phyloP scores from a whole-genome alignment of 306 rosid genomes.

The Mimosa bimucronata region DNA sequence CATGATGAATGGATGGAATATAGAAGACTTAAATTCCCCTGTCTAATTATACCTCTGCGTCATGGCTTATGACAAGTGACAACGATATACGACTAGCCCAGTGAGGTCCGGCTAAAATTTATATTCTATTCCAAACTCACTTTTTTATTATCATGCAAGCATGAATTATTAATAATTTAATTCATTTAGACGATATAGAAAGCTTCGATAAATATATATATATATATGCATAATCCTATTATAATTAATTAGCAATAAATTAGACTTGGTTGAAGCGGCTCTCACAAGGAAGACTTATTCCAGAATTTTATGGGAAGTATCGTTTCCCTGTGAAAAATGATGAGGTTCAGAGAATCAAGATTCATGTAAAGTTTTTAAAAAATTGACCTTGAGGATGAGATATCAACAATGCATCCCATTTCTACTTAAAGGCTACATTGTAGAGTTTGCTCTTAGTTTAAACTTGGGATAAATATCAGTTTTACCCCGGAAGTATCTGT shows the following conservation, averaged over 20 bases:
- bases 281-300: neutral
- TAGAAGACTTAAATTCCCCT: slow-evolving; percentile 36
- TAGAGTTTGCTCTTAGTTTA: no score
- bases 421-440: no score
- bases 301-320: neutral
- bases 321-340: neutral
- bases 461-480: no score
- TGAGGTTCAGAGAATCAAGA: no score
- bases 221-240: neutral
- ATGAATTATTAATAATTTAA: neutral
- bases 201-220: neutral
- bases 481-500: no score
- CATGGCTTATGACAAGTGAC: slow-evolving; percentile 14
- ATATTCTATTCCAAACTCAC: neutral
- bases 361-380: no score
- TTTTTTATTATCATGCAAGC: neutral
- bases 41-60: slow-evolving; percentile 2
- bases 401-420: no score
- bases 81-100: neutral
- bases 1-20: neutral
- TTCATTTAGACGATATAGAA: neutral
- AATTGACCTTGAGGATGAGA: no score
- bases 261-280: neutral
- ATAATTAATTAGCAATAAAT: neutral
- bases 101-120: neutral